Base-by-base conservation (phyloP, 2,329 filamentous ascomycete genomes). In the Colletotrichum horii region DNA sequence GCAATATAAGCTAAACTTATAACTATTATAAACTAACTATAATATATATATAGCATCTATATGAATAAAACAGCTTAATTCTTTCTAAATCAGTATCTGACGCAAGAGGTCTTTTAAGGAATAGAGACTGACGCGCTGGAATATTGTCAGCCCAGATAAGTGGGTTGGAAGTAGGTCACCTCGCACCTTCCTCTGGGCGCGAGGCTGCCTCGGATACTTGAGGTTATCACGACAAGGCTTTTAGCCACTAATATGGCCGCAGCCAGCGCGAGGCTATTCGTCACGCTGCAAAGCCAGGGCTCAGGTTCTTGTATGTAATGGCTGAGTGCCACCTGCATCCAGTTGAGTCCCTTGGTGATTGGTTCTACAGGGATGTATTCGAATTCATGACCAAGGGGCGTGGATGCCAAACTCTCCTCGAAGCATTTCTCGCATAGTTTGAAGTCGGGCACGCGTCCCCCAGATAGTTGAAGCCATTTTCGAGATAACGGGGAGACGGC, bases 361-460 rank as follows among this genome's bases (percentile, higher is more conserved):
- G 71, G 32, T 24, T 60, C 55, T 9, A 56, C 48, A 8, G 56
- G 30, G 12, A 69, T 26, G 38, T 14, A 12, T n/a, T 76, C 26
- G 70, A 77, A 85, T 11, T 83, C 78, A 7, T 65, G 43, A 0
- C 74, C 80, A 8, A 85, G 82, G 0, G 65, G 65, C 0, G 83
- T 84, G 4, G 80, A 58, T 0, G 78, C 81, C 8, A 85, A n/a
- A 15, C 79, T 81, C 22, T 85, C 83, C 14, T 85, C 71, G 71
- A 82, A 84, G 26, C 84, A 86, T 2, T 81, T 72, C 60, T 85
- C 82, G 66, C 84, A 86, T 1, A 83, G 76, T 6, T 76, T 75
- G 58, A 85, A 58, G 2, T 78, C 76, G 2, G 81, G 74, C 4
- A 84, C 79, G 8, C 8, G 38, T 12, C 65, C 75, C 2, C 77